These are phyloP conservation scores for Lachancea kluyveri DNA, from an alignment of 805 yeast genomes.

Conservation along the genomic window DNA sequence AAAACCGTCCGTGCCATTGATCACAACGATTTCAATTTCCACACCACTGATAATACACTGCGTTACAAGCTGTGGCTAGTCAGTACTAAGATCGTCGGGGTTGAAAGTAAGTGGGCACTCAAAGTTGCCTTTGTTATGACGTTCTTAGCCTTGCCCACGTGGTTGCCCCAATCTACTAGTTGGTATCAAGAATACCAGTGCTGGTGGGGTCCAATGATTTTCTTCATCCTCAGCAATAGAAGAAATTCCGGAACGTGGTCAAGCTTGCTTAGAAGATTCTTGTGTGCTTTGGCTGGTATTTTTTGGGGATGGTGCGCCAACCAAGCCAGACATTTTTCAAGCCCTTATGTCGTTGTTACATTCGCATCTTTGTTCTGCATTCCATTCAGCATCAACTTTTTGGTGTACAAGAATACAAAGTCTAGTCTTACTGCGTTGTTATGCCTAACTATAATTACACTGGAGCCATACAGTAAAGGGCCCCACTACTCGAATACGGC, in stretches of 20 bases:
- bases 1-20: conserved; percentile 34
- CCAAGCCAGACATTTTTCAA: conserved; percentile 33
- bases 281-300: conserved; percentile 35
- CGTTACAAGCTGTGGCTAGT: conserved; percentile 37
- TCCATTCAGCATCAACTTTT: conserved; percentile 30
- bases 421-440: conserved; percentile 37
- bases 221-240: conserved; percentile 36
- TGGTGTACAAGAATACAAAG: conserved; percentile 36
- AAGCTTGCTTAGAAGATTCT: conserved; percentile 28
- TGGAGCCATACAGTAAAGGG: conserved; percentile 27
- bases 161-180: conserved; percentile 33
- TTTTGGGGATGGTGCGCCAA: conserved; percentile 45
- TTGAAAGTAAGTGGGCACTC: conserved; percentile 39
- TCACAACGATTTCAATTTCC: conserved; percentile 37
- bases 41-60: conserved; percentile 31
- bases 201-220: conserved; percentile 38
- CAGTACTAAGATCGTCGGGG: conserved; percentile 29
- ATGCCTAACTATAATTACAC: conserved; percentile 36
- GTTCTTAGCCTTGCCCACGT: conserved; percentile 38
- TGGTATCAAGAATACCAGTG: conserved; percentile 41
- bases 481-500: conserved; percentile 13
- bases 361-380: conserved; percentile 34
- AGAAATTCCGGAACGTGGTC: conserved; percentile 35
- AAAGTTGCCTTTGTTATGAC: conserved; percentile 34
- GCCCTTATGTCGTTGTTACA: conserved; percentile 35